These are phyloP conservation scores for Fraxinus sp. DNA, from an alignment of 305 asterid species.

Conservation along the genomic window DNA sequence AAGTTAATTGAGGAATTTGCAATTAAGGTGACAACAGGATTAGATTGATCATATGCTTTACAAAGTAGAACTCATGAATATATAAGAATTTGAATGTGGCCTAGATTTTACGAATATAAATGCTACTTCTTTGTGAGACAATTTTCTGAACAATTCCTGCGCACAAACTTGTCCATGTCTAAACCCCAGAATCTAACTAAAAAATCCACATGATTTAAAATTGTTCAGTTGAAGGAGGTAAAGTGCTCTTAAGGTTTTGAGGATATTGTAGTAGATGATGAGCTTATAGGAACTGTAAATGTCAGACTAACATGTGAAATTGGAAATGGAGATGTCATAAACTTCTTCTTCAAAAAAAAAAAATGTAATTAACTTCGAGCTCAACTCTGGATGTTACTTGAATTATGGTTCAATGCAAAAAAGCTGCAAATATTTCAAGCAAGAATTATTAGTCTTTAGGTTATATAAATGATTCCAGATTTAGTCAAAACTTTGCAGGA, in stretches of 20 bases:
- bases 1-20: neutral
- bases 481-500: neutral
- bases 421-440: neutral
- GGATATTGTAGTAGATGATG: neutral
- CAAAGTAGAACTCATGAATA: neutral
- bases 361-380: neutral
- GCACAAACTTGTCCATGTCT: neutral
- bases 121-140: neutral
- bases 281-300: neutral
- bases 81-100: neutral
- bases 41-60: neutral
- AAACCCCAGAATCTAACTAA: neutral
- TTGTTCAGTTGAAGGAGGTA: neutral
- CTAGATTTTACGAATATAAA: neutral
- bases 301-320: neutral
- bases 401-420: neutral
- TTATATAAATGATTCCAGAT: neutral
- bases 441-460: neutral
- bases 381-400: neutral
- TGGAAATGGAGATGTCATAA: neutral
- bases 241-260: neutral
- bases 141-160: neutral
- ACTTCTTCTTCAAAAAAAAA: neutral
- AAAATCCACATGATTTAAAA: neutral
- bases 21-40: neutral